phyloP scores from a whole-genome alignment of 768 basidiomycete genomes.

The Kwoniella europaea region DNA sequence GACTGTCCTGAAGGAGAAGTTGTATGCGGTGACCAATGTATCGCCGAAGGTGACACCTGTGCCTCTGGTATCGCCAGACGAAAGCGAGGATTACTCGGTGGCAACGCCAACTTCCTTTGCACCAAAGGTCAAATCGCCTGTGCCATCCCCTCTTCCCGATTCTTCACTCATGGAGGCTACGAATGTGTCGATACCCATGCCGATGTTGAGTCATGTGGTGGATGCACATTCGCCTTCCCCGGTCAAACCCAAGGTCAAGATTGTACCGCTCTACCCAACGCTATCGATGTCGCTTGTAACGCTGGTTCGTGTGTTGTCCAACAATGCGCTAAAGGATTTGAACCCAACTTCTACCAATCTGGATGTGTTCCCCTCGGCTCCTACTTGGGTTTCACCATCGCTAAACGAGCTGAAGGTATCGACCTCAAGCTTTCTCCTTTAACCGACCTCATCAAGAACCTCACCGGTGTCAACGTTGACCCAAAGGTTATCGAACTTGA shows the following conservation, averaged over 20 bases:
- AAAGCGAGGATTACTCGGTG: background rate
- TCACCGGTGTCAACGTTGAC: background rate
- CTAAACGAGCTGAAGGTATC: background rate
- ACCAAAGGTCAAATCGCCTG: slow-evolving; percentile 2
- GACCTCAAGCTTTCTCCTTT: slow-evolving; percentile 1
- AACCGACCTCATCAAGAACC: slow-evolving; percentile 6
- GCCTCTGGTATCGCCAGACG: background rate
- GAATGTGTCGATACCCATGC: slow-evolving; percentile 3
- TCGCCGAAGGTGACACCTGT: slow-evolving; percentile 3
- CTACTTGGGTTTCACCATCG: background rate
- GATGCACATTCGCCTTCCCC: slow-evolving; percentile 2
- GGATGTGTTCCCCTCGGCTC: background rate
- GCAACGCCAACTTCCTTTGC: background rate
- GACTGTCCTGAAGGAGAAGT: background rate
- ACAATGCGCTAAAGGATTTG: slow-evolving; percentile 1
- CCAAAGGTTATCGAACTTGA: background rate
- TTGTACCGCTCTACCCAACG: background rate
- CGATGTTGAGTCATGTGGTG: slow-evolving; percentile 4
- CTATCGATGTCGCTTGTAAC: background rate
- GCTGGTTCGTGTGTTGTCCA: slow-evolving; percentile 1
- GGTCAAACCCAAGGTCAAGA: slow-evolving; percentile 6
- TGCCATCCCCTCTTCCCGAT: background rate
- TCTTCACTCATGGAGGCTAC: background rate
- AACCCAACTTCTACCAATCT: background rate
- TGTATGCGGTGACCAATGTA: slow-evolving; percentile 2